Evolutionary conservation across 2,329 filamentous ascomycete genomes (phyloP).

Genomic region (Ophiocordyceps camponoti-rufipedis): DNA sequence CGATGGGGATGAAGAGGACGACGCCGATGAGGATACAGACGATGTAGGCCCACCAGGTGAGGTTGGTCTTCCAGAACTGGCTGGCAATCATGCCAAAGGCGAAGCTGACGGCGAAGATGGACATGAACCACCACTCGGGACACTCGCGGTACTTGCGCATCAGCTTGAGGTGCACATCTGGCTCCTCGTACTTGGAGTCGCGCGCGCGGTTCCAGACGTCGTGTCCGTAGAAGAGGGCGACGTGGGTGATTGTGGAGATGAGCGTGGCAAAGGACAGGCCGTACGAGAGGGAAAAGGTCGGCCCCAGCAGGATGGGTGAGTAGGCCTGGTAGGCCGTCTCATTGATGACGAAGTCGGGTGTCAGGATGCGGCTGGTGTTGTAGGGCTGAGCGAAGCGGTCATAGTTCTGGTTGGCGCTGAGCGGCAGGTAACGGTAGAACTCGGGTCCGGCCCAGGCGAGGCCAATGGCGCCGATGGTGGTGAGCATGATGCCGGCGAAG

Average conservation of each 20-base stretch:
- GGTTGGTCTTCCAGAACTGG: slow-evolving; percentile 19
- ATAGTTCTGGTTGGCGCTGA: slow-evolving; percentile 33
- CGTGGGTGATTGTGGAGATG: slow-evolving; percentile 32
- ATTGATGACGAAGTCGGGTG: slow-evolving; percentile 31
- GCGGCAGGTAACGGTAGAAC: slow-evolving; percentile 36
- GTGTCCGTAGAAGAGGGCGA: slow-evolving; percentile 30
- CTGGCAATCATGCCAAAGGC: slow-evolving; percentile 23
- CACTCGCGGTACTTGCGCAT: slow-evolving; percentile 38
- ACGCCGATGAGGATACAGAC: slow-evolving; percentile 20
- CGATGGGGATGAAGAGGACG: slow-evolving; percentile 22
- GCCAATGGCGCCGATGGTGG: slow-evolving; percentile 30
- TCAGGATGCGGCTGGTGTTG: slow-evolving; percentile 36
- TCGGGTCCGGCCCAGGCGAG: slow-evolving; percentile 31
- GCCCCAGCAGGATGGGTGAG: slow-evolving; percentile 33
- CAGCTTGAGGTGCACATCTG: slow-evolving; percentile 32
- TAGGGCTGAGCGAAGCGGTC: slow-evolving; percentile 41
- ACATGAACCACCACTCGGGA: slow-evolving; percentile 38
- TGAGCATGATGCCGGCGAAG: slow-evolving; percentile 30
- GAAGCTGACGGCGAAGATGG: slow-evolving; percentile 28
- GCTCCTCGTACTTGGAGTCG: slow-evolving; percentile 18
- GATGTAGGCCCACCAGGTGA: slow-evolving; percentile 25
- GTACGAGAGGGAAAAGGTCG: slow-evolving; percentile 36
- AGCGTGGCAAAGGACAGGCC: slow-evolving; percentile 39
- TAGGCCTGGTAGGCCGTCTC: slow-evolving; percentile 37
- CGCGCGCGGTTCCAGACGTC: slow-evolving; percentile 21